Evolutionary conservation across 371 early-diverging fungal genomes (phyloP).

Genomic region (Mucor mucedo): DNA sequence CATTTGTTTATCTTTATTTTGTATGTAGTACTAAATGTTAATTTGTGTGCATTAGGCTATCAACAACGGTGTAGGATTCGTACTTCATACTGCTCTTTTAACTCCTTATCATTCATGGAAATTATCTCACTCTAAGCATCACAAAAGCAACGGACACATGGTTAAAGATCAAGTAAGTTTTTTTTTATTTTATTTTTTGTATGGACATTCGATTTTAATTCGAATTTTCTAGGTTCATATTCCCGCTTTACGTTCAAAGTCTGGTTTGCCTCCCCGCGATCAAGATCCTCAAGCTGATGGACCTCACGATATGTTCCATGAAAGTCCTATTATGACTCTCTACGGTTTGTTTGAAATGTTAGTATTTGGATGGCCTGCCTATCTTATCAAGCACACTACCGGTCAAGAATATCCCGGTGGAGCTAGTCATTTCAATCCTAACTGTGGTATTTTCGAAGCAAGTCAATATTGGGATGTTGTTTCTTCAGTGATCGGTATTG

Average conservation of each 20-base stretch:
- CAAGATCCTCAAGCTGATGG: slow-evolving; percentile 43
- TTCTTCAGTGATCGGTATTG: slow-evolving; percentile 72
- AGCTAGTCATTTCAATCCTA: slow-evolving; percentile 83
- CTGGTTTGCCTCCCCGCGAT: slow-evolving; percentile 48
- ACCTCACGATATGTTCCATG: slow-evolving; percentile 56
- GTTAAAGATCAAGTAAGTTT: slow-evolving; percentile 70
- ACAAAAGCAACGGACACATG: slow-evolving; percentile 83
- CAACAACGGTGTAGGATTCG: slow-evolving; percentile 81
- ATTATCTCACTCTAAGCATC: slow-evolving; percentile 80
- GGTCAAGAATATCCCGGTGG: slow-evolving; percentile 75
- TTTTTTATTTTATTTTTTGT: not conserved
- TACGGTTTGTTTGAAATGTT: slow-evolving; percentile 67
- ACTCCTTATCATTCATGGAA: slow-evolving; percentile 86
- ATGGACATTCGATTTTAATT: too few relatives aligned
- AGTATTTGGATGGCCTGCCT: slow-evolving; percentile 83
- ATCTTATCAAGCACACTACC: slow-evolving; percentile 74
- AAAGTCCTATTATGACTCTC: slow-evolving; percentile 70
- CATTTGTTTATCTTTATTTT: not conserved
- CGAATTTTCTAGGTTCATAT: slow-evolving; percentile 69
- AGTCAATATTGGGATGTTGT: slow-evolving; percentile 68
- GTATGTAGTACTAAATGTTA: not conserved
- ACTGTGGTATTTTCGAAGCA: slow-evolving; percentile 73
- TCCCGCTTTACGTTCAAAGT: slow-evolving; percentile 66
- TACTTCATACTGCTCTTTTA: slow-evolving; percentile 81
- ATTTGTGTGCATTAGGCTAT: slow-evolving; percentile 38